These are phyloP conservation scores for Zoysia japonica DNA, from an alignment of 176 grass and related monocot genomes.

Conservation along the genomic window DNA sequence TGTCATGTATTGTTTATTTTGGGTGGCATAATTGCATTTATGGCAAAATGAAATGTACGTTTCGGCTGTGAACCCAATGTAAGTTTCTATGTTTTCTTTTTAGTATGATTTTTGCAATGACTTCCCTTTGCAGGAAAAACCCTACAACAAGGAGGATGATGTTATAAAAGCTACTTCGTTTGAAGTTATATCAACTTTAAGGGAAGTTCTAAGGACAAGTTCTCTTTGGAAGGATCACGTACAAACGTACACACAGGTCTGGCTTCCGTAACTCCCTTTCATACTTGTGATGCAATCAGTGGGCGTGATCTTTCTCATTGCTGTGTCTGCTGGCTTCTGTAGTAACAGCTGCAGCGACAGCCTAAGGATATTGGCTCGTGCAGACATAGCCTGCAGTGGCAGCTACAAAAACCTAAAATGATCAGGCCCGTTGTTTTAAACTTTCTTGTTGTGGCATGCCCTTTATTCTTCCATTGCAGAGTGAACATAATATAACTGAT, in stretches of 20 bases:
- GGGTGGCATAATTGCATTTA: not conserved
- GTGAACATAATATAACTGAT: not conserved
- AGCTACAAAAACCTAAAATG: no score
- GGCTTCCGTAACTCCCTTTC: constrained; percentile 14
- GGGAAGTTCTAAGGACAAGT: constrained; percentile 89
- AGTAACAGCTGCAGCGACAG: no score
- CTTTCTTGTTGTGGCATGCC: no score
- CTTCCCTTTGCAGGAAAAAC: constrained; percentile 58
- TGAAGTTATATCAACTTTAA: constrained; percentile 98
- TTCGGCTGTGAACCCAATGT: constrained; percentile 25
- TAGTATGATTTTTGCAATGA: constrained; percentile 12
- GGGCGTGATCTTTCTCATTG: no score
- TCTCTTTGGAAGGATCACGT: constrained; percentile 96
- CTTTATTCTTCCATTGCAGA: constrained; percentile 4
- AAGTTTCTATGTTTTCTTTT: constrained; percentile 7
- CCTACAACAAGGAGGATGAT: constrained; percentile 92
- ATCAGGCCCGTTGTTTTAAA: no score
- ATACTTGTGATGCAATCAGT: not conserved
- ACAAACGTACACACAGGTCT: constrained; percentile 90
- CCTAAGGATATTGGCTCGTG: no score
- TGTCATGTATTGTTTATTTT: not conserved
- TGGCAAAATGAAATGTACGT: not conserved
- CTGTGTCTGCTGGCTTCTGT: no score
- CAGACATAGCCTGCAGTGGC: no score
- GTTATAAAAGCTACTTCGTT: constrained; percentile 91